Evolutionary conservation across 2,329 filamentous ascomycete genomes (phyloP).

Genomic region (Apiospora kogelbergensis): DNA sequence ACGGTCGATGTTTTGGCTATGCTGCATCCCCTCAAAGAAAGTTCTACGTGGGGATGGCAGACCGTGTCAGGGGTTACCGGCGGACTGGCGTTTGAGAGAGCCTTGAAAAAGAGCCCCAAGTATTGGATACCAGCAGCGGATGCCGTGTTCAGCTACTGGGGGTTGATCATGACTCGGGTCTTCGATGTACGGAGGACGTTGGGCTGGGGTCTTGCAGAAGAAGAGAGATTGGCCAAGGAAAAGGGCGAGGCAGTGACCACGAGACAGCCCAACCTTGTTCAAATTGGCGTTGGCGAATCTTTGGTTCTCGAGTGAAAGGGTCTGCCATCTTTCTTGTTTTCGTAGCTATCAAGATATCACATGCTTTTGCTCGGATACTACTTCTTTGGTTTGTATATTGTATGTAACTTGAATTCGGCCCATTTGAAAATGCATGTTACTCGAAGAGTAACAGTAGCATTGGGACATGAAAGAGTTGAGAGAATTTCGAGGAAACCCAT

Average conservation of each 20-base stretch:
- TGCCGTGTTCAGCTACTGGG: slow-evolving; percentile 7
- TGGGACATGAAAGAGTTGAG: no score
- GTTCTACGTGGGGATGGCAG: neutral
- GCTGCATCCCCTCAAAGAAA: slow-evolving; percentile 18
- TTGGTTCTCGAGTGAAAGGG: neutral
- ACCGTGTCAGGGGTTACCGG: slow-evolving; percentile 1
- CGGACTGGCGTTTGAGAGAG: slow-evolving; percentile 15
- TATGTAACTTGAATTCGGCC: no score
- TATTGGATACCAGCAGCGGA: slow-evolving; percentile 17
- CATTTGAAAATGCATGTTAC: no score
- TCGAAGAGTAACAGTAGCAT: no score
- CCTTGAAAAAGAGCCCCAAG: neutral
- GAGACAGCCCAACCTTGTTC: neutral
- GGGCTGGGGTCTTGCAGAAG: slow-evolving; percentile 5
- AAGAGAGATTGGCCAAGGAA: neutral
- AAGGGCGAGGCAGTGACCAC: neutral
- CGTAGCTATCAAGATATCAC: no score
- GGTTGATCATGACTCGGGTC: neutral
- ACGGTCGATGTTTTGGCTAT: slow-evolving; percentile 13
- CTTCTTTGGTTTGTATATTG: no score
- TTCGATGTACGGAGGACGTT: neutral
- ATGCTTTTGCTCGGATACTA: no score
- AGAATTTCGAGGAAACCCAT: no score
- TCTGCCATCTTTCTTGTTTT: no score
- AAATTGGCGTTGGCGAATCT: neutral